Conservation (phyloP, 2,329 filamentous ascomycete genomes). For the Coniochaeta prunicola region DNA sequence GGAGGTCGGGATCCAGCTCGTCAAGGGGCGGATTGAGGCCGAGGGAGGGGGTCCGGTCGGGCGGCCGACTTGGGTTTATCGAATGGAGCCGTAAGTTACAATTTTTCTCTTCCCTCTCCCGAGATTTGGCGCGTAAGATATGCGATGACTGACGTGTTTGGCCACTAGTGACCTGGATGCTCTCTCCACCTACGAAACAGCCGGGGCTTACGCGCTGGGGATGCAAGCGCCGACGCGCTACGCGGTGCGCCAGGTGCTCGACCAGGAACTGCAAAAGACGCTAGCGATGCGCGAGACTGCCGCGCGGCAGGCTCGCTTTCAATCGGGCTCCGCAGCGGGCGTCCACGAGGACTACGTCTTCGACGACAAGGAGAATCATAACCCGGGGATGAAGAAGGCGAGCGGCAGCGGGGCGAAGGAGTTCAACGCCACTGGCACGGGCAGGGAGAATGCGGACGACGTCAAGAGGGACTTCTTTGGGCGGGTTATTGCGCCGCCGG, state of each 20-base stretch:
- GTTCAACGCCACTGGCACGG: conserved; percentile 19
- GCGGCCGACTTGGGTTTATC: conserved; percentile 69
- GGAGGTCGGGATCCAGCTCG: conserved; percentile 75
- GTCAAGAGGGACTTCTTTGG: conserved; percentile 84
- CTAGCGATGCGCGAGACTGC: conserved; percentile 58
- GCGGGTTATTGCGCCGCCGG: conserved; percentile 47
- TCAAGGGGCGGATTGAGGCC: conserved; percentile 70
- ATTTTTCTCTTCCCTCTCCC: not conserved
- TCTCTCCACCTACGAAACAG: conserved; percentile 68
- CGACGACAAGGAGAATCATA: conserved; percentile 31
- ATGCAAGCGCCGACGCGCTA: conserved; percentile 73
- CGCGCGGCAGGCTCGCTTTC: conserved; percentile 58
- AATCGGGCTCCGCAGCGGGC: conserved; percentile 35
- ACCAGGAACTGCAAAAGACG: conserved; percentile 79
- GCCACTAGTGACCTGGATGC: conserved; percentile 60
- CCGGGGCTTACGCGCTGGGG: conserved; percentile 42
- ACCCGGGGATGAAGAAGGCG: conserved; percentile 7
- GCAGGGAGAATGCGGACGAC: conserved; percentile 21
- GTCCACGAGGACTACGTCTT: conserved; percentile 14
- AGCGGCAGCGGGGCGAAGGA: conserved; percentile 22
- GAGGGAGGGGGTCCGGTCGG: conserved; percentile 43
- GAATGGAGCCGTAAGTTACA: conserved; percentile 89
- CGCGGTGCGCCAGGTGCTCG: conserved; percentile 85
- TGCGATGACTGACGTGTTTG: conserved; percentile 2
- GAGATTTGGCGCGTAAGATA: not conserved